Evolutionary conservation across 164 flowering plant species (phyloP).

Genomic region (Vitis rupestris): DNA sequence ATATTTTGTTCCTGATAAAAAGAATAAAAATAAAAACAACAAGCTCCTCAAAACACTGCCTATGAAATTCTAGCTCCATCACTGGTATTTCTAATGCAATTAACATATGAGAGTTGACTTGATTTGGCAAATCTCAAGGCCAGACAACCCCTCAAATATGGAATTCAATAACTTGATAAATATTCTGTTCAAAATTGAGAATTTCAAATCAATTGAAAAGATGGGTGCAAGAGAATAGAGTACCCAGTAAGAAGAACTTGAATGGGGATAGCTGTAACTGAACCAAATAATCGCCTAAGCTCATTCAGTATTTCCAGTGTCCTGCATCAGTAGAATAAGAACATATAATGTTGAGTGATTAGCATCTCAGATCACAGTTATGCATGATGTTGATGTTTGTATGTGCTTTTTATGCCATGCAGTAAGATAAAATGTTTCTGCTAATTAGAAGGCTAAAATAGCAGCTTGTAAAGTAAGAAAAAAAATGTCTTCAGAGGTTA

Average conservation of each 20-base stretch:
- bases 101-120: too few species aligned
- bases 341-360: neutral
- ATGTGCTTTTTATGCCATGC: neutral
- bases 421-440: neutral
- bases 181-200: too few species aligned
- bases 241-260: constrained; percentile 82
- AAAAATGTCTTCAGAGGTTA: too few species aligned
- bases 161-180: too few species aligned
- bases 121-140: too few species aligned
- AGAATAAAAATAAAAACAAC: too few species aligned
- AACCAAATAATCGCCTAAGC: constrained; percentile 44
- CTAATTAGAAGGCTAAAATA: too few species aligned
- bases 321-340: constrained; percentile 33
- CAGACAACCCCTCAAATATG: neutral
- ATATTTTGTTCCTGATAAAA: too few species aligned
- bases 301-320: constrained; percentile 53
- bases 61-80: too few species aligned
- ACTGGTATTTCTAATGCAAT: too few species aligned
- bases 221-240: neutral
- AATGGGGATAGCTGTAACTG: constrained; percentile 56
- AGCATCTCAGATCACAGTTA: neutral
- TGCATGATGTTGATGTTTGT: neutral
- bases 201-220: neutral
- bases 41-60: too few species aligned
- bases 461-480: too few species aligned